A percentile compares a stretch with the other conserved stretches of the same genome.
Conservation (phyloP, 2,329 filamentous ascomycete species). For the Xylaria sp. region DNA sequence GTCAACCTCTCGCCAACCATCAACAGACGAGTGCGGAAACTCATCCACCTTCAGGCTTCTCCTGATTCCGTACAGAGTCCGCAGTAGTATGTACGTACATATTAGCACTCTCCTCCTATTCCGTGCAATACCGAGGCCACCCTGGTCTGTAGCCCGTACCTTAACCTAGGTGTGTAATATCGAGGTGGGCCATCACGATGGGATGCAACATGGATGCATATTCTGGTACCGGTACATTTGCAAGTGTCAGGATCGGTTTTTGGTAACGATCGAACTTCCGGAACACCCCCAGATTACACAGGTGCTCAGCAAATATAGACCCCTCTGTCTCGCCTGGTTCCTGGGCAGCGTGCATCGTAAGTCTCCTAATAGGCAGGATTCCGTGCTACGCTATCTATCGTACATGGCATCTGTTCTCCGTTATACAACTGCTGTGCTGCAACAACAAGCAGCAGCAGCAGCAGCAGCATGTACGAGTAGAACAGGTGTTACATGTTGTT, state of each 20-base stretch:
- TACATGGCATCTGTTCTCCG: background rate
- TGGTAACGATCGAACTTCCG: background rate
- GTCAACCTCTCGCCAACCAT: background rate
- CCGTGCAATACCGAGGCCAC: too few relatives aligned
- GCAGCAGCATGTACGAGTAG: too few relatives aligned
- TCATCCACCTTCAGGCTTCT: too few relatives aligned
- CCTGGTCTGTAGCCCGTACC: background rate
- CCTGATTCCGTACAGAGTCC: too few relatives aligned
- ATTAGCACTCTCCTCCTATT: too few relatives aligned
- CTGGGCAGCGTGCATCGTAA: background rate
- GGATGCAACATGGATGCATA: background rate
- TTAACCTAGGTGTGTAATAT: background rate
- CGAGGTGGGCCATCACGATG: background rate
- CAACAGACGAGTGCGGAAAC: background rate
- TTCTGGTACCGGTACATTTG: background rate
- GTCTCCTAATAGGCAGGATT: background rate
- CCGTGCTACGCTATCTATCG: background rate
- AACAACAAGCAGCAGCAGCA: too few relatives aligned
- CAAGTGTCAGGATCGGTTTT: background rate
- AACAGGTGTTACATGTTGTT: too few relatives aligned
- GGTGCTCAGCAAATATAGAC: background rate
- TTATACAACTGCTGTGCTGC: too few relatives aligned
- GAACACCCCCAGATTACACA: background rate
- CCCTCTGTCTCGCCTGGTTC: background rate
- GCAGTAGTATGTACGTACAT: too few relatives aligned